Percentiles rank a stretch among this genome's conserved stretches.
phyloP scores from a whole-genome alignment of 305 asterid genomes.

The Solanum hybrid region DNA sequence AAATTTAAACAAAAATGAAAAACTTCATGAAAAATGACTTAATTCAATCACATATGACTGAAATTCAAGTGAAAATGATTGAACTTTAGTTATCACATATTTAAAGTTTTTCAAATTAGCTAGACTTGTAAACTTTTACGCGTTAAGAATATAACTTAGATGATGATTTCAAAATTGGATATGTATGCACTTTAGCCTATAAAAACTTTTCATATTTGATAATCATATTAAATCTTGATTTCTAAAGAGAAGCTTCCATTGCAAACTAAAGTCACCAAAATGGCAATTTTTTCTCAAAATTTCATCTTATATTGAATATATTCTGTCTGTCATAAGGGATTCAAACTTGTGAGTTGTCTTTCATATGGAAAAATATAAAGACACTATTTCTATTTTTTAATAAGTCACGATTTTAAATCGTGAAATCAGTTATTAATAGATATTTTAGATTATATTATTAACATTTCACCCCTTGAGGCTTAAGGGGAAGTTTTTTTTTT shows the following conservation, averaged over 20 bases:
- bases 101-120: not conserved
- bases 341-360: not conserved
- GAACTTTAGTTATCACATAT: not conserved
- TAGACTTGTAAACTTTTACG: not conserved
- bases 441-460: too few relatives aligned
- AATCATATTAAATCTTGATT: not conserved
- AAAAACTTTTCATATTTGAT: not conserved
- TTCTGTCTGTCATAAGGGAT: not conserved
- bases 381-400: not conserved
- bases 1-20: not conserved
- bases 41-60: not conserved
- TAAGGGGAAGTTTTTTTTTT: not conserved
- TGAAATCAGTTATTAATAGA: not conserved
- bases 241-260: not conserved
- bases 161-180: not conserved
- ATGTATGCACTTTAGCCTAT: not conserved
- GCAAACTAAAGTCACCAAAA: not conserved
- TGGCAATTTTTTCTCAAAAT: not conserved
- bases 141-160: not conserved
- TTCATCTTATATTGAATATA: not conserved
- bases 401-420: not conserved
- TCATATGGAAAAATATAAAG: not conserved
- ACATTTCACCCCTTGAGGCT: not conserved
- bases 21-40: not conserved
- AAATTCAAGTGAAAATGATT: not conserved